Evolutionary conservation across 345 rosid species (phyloP), one percentile per base, ranked within the genome.

Genomic region (Nephelium lappaceum): DNA sequence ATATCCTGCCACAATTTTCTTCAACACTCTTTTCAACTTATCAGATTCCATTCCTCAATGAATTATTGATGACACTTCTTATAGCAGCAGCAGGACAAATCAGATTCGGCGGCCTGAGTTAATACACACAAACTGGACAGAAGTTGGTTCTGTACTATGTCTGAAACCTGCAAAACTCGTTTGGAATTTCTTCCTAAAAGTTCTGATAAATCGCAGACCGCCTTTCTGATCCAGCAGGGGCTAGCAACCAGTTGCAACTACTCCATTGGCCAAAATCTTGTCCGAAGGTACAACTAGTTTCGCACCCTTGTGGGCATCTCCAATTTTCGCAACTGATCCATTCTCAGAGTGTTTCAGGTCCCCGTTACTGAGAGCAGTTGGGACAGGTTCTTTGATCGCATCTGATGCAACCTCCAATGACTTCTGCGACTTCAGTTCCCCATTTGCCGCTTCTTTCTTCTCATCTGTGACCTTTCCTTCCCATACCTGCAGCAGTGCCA

Each of bases 221-320:
- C 87, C 84, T 70, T 66, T 63, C 63, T 21, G 67, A 60, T 71
- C 71, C 24, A 73, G 43, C 61, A 76, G 51, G 67, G 68, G 67
- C 80, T 87, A 89, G 86, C 74, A 84, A 78, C 88, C 85, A 81
- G 81, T 83, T 62, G 83, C 82, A 66, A 82, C 64, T 51, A 83
- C 76, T n/a, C 80, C 80, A 62, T 83, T 83, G 2, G 74, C 53
- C 24, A 77, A 69, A 27, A 61, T 53, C 45, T 77, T 83, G 21
- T 76, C 83, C 7, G 85, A 78, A 47, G 62, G 83, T 18, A 63
- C 81, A n/a, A 25, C 85, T 70, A 82, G 82, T 49, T 80, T 82
- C 14, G 42, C 62, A 42, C 55, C 70, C 78, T 49, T 83, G 14
- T 14, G 36, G 76, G 73, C 36, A 79, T 77, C 81, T 0, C 65